Conservation (phyloP, 1,139 yeast species). For the Candida smagusa region DNA sequence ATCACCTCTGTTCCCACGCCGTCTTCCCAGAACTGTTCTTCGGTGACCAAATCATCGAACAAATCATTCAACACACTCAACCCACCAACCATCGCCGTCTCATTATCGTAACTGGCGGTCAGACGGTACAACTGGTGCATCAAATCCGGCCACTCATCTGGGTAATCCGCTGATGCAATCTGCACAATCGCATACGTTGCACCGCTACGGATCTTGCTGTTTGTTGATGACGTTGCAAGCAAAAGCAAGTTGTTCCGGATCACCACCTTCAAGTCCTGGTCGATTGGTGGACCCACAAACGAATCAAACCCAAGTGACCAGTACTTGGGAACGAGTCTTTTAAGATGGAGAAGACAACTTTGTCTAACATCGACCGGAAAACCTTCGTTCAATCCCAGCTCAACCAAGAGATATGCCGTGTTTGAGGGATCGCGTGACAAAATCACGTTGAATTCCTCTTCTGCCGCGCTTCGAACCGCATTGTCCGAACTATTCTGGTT, state of each 20-base stretch:
- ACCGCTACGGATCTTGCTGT: constrained; percentile 63
- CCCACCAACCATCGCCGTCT: constrained; percentile 54
- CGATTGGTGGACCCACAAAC: constrained; percentile 65
- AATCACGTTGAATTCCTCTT: constrained; percentile 28
- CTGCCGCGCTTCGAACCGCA: constrained; percentile 31
- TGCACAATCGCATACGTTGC: constrained; percentile 77
- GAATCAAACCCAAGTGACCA: constrained; percentile 89
- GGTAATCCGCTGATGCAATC: constrained; percentile 86
- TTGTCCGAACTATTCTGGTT: constrained; percentile 41
- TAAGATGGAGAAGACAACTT: constrained; percentile 65
- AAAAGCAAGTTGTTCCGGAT: constrained; percentile 51
- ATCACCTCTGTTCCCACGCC: constrained; percentile 59
- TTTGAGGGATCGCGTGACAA: constrained; percentile 30
- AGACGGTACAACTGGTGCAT: constrained; percentile 46
- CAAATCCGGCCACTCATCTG: constrained; percentile 92
- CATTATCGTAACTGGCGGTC: constrained; percentile 30
- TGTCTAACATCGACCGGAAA: constrained; percentile 46
- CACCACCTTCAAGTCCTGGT: constrained; percentile 46
- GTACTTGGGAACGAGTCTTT: constrained; percentile 63
- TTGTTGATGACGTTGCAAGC: constrained; percentile 48
- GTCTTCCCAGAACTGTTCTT: constrained; percentile 79
- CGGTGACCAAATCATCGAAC: constrained; percentile 81
- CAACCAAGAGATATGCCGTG: constrained; percentile 27
- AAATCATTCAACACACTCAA: constrained; percentile 71
- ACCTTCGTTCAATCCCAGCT: constrained; percentile 19